Evolutionary conservation across 192 early-diverging fungal genomes (phyloP), one percentile per base, ranked within the genome.

Genomic region (Backusella tuberculispora): DNA sequence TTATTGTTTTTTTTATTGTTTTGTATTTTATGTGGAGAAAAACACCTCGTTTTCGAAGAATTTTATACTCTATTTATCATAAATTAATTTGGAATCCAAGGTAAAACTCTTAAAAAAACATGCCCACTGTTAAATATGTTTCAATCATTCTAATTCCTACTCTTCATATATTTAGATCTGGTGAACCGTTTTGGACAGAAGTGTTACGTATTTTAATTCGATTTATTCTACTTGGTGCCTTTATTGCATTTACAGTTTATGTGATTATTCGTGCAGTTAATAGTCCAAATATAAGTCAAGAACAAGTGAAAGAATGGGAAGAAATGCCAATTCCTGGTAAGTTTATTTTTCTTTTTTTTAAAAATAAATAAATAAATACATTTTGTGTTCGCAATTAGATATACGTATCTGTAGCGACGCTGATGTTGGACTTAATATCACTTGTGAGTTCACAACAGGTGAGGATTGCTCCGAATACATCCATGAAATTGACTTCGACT

Each of bases 101-200:
- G 72, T 45, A 47, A 46, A 3, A 3, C 5, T 44, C 67, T 9
- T 26, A 12, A 43, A 47, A 13, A 12, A 34, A 7, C n/a, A 70
- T 26, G 6, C 68, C 43, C 14, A 42, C 26, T 5, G 6, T 46
- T 29, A n/a, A 46, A 4, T 15, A 40, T 38, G 6, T 40, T 40
- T 8, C 17, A 6, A 37, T 24, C 15, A 19, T 2, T 19, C 13
- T 21, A 13, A 2, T 26, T 2, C 21, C 1, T 37, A 29, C 3
- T 5, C 4, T 34, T 10, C 6, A 19, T 34, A 19, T 65, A 14
- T 41, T 14, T 65, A 73, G 72, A 65, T 73, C 72, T n/a, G 72
- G 72, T 4, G 72, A 73, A 46, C 72, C 72, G 17, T 63, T 73
- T 15, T 73, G 72, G 72, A 50, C 72, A 26, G 72, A 73, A 37